Evolutionary conservation across 805 yeast genomes (phyloP).

Genomic region (Lachancea quebecensis): DNA sequence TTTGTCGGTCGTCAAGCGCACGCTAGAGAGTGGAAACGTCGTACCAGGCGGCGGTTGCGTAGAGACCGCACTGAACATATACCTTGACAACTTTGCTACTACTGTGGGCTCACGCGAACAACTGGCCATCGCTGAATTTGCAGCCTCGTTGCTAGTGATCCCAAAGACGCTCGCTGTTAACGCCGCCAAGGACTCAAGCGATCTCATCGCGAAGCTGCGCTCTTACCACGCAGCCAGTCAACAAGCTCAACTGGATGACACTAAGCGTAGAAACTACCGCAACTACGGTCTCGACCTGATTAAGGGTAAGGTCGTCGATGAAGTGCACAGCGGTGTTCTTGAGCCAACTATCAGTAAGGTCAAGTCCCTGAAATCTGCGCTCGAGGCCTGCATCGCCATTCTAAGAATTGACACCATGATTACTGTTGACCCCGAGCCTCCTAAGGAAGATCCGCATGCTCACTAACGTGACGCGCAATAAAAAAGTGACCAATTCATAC

Average conservation of each 20-base stretch:
- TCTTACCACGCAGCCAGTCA: constrained; percentile 96
- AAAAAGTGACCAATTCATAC: neutral
- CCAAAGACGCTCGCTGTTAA: constrained; percentile 96
- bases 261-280: constrained; percentile 76
- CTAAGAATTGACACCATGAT: constrained; percentile 98
- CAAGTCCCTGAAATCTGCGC: constrained; percentile 87
- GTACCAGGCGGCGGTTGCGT: constrained; percentile 99
- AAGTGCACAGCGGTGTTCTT: constrained; percentile 74
- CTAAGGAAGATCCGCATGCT: constrained; percentile 50
- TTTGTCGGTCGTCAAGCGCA: constrained; percentile 87
- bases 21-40: constrained; percentile 86
- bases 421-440: constrained; percentile 92
- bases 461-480: neutral
- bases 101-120: constrained; percentile 97
- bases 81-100: constrained; percentile 93
- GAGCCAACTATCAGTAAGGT: constrained; percentile 94
- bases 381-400: constrained; percentile 97
- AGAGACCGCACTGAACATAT: constrained; percentile 90
- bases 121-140: constrained; percentile 96
- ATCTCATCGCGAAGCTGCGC: constrained; percentile 88
- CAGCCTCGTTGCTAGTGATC: constrained; percentile 77
- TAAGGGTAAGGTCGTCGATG: constrained; percentile 87
- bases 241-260: constrained; percentile 73
- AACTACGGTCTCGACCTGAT: constrained; percentile 90
- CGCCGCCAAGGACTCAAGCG: constrained; percentile 96